These are phyloP conservation scores for Cryphonectria carpinicola DNA, from an alignment of 2,329 filamentous ascomycete genomes.

Conservation along the genomic window DNA sequence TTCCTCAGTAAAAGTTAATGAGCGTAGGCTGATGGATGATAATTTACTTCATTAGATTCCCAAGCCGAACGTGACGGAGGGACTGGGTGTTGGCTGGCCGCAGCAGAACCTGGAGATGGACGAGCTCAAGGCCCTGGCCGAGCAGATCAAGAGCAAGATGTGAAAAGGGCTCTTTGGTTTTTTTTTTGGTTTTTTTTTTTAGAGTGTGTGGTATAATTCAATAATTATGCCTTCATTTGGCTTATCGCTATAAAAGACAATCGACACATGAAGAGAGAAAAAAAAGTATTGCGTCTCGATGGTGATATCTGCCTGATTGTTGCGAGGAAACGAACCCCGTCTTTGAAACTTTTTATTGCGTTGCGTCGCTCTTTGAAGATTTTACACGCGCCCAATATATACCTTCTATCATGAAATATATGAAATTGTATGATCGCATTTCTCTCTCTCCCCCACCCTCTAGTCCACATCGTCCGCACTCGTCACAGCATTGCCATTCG, in stretches of 20 bases:
- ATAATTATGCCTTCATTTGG: neutral
- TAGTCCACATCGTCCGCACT: slow-evolving; percentile 52
- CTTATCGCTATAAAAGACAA: neutral
- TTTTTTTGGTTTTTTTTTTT: too few relatives aligned
- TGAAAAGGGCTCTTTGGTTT: slow-evolving; percentile 41
- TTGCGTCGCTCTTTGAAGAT: neutral
- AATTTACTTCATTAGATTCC: slow-evolving; percentile 67
- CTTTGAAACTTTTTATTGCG: slow-evolving; percentile 12
- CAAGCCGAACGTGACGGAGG: slow-evolving; percentile 84
- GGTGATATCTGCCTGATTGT: neutral
- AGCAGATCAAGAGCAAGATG: slow-evolving; percentile 90
- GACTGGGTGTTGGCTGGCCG: slow-evolving; percentile 81
- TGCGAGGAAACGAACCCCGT: neutral
- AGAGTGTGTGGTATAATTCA: neutral
- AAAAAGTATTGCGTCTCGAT: neutral
- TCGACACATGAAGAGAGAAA: neutral
- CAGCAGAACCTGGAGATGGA: slow-evolving; percentile 77
- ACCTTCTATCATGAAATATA: slow-evolving; percentile 14
- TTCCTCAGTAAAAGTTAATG: neutral
- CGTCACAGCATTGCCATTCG: slow-evolving; percentile 39
- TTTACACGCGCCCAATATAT: neutral
- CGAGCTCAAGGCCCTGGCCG: slow-evolving; percentile 74
- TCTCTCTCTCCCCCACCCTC: neutral
- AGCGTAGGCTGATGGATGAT: neutral
- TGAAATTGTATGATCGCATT: slow-evolving; percentile 11